Evolutionary conservation across 176 grass and related monocot genomes (phyloP).

Genomic region (Thinopyrum elongatum): DNA sequence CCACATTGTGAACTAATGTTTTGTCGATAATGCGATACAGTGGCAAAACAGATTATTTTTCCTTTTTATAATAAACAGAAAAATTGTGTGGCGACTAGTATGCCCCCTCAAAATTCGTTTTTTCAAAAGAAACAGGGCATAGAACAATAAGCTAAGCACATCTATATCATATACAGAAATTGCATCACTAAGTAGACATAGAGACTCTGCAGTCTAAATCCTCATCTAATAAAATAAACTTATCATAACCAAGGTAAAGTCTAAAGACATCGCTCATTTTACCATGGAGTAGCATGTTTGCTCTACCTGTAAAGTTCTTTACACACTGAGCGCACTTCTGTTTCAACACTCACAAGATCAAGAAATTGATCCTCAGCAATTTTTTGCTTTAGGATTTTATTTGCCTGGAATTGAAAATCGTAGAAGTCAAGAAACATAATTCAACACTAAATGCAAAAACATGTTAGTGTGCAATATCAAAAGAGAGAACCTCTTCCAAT

Average conservation of each 20-base stretch:
- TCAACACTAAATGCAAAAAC: conserved; percentile 18
- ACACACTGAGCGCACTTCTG: conserved; percentile 77
- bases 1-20: conserved; percentile 1
- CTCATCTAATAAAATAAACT: neutral
- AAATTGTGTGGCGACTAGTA: neutral
- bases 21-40: neutral
- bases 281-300: neutral
- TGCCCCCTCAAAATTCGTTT: neutral
- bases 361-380: conserved; percentile 91
- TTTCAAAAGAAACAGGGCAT: no score
- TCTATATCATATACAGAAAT: neutral
- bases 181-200: neutral
- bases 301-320: conserved; percentile 96
- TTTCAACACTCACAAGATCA: conserved; percentile 78
- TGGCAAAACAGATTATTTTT: neutral
- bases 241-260: conserved; percentile 10
- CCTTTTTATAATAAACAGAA: neutral
- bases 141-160: neutral
- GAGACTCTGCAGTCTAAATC: neutral
- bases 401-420: conserved; percentile 60
- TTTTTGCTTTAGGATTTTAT: conserved; percentile 78
- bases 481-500: conserved; percentile 76
- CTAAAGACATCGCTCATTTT: conserved; percentile 18
- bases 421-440: conserved; percentile 27
- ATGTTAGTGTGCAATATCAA: conserved; percentile 19